Percentiles rank a stretch among this genome's conserved stretches.
Evolutionary conservation across 1,284 basidiomycete species (phyloP).

Genomic region (Malassezia caprae): DNA sequence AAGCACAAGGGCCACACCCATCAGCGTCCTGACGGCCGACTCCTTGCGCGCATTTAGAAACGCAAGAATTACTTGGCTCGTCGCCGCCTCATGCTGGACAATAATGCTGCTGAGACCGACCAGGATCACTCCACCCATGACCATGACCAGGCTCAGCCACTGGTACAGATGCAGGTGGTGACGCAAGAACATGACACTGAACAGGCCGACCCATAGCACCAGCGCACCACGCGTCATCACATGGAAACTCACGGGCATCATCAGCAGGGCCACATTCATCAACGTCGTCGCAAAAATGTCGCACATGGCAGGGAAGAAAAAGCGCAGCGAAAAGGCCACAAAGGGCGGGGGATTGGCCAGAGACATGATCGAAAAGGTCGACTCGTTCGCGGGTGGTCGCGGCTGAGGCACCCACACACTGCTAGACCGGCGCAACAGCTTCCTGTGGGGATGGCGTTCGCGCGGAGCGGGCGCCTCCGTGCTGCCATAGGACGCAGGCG

Average conservation of each 20-base stretch:
- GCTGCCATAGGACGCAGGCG: not conserved
- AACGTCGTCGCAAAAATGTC: conserved; percentile 81
- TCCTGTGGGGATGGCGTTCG: not conserved
- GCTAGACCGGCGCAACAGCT: not conserved
- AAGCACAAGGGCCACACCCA: conserved; percentile 74
- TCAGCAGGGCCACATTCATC: conserved; percentile 89
- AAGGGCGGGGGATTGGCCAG: not conserved
- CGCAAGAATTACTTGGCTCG: not conserved
- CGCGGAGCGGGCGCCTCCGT: not conserved
- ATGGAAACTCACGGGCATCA: conserved; percentile 92
- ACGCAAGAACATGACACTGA: conserved; percentile 82
- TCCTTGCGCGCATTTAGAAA: conserved; percentile 5
- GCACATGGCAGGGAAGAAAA: conserved; percentile 72
- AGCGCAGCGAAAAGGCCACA: conserved; percentile 22
- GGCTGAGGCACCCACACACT: not conserved
- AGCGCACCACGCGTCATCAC: conserved; percentile 92
- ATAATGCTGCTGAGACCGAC: conserved; percentile 72
- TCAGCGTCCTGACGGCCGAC: conserved; percentile 30
- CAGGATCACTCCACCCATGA: conserved; percentile 78
- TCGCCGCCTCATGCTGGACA: conserved; percentile 6
- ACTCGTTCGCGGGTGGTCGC: not conserved
- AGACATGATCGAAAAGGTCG: conserved; percentile 7
- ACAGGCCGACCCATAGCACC: conserved; percentile 87
- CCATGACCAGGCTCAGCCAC: conserved; percentile 80
- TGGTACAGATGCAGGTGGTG: conserved; percentile 48